Base-by-base conservation (phyloP, 208 protist genomes). In the Trypanosoma cruzi region DNA sequence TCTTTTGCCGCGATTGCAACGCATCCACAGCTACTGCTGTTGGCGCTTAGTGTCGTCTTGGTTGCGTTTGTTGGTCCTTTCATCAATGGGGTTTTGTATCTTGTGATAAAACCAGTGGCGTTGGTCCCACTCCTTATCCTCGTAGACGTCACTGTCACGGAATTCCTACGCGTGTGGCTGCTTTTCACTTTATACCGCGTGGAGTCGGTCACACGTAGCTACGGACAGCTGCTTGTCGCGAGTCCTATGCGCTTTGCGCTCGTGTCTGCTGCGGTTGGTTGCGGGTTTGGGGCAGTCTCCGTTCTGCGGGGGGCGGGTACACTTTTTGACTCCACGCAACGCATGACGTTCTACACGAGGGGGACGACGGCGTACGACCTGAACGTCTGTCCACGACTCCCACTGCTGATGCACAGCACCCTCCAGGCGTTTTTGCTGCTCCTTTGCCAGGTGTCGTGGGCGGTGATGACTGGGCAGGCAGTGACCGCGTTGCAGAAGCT, bases 371-470 rank as follows among this genome's bases (percentile, higher is more conserved):
- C 55, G 53, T 86, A 86, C 61, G 71, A 81, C 44, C 13, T 86
- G 31, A 34, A 58, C 24, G 53, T 64, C 29, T 93, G 88, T 52
- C 75, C 82, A n/a, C 77, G 66, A 64, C 69, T 93, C 26, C 78
- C 88, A 6, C 64, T 79, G 18, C 62, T 93, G 28, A 49, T 82
- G 24, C 85, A 88, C 63, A 56, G 66, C 28, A 66, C 68, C 28
- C 64, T 89, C 28, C 88, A 93, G 74, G 59, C 79, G 4, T 64
- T 72, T 22, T 65, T 93, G 48, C 65, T 88, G 11, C 78, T 77
- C 10, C 66, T 71, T 20, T 54, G 76, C 16, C 84, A 93, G 50
- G 74, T 88, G 18, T 71, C 84, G 42, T 93, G 88, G 85, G 80
- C 70, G 2, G 81, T 89, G 31, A 84, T 90, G 81, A 56, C 76